Base-by-base conservation (phyloP, 177 flowering plant species). In the Tripterygium wilfordii region DNA sequence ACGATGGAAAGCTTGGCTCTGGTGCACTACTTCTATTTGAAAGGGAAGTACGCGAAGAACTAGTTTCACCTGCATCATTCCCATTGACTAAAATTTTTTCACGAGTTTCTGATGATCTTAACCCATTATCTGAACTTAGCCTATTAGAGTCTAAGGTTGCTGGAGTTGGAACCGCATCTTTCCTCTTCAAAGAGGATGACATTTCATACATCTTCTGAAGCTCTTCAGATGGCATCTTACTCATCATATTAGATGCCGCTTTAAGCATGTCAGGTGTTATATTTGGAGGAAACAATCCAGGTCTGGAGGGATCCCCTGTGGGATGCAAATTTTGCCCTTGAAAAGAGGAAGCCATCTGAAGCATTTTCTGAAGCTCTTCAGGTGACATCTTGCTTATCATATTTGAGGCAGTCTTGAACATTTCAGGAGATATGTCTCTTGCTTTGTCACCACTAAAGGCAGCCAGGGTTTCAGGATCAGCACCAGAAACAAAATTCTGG, bases 151-250 rank as follows among this genome's bases (percentile, higher is more conserved):
- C 44, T 37, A 51, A 38, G 23, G 70, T 35, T 23, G 56, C 36
- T 31, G 65, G 30, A 16, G 53, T 24, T 15, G 77, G 49, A 30
- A 45, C 61, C 10, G 79, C 47, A 6, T 60, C 72, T 18, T 64
- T 69, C 50, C 67, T 75, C 53, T 59, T 76, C 61, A 92, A 49
- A 35, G 76, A 67, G 6, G 95, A 77, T 24, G 95, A 83, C 66
- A 78, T 70, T 57, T 78, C 80, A 73, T 78, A 71, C 95, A 94
- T 89, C 40, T 62, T 80, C 66, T 84, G 77, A 54, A 77, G 74
- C 28, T 86, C 96, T 30, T 82, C 96, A 2, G 91, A 66, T 36
- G 96, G 28, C 91, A 92, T 84, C 63, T 78, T 89, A 67, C 74
- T 56, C 78, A 88, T 80, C 89, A 84, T 80, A 50, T 79, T 85